A percentile compares a stretch with the other conserved stretches of the same genome.
These are phyloP conservation scores for Scutellaria baicalensis DNA, from an alignment of 257 asterid genomes.

Conservation along the genomic window DNA sequence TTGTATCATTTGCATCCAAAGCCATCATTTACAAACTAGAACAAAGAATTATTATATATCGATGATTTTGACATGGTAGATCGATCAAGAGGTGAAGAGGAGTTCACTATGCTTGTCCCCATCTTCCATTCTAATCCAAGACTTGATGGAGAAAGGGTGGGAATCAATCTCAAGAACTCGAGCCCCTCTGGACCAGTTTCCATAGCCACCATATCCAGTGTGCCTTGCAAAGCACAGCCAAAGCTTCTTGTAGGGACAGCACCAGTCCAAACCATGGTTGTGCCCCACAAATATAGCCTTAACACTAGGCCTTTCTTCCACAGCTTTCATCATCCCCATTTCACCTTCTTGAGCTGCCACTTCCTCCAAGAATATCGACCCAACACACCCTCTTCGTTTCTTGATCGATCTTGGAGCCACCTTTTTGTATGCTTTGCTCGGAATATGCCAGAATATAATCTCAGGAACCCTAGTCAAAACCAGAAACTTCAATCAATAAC, in stretches of 20 bases:
- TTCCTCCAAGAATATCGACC: conserved; percentile 69
- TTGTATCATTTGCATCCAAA: no score
- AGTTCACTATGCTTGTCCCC: conserved; percentile 55
- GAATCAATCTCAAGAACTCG: conserved; percentile 55
- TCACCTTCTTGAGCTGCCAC: conserved; percentile 85
- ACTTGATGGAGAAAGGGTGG: conserved; percentile 56
- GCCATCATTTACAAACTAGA: no score
- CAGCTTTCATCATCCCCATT: conserved; percentile 80
- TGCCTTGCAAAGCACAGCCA: conserved; percentile 94
- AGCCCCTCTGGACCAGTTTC: conserved; percentile 78
- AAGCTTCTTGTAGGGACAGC: conserved; percentile 68
- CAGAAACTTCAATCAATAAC: no score
- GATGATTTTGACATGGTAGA: no score
- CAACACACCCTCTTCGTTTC: conserved; percentile 36
- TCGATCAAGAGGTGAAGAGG: conserved; percentile 43
- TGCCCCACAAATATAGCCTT: conserved; percentile 92
- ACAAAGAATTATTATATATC: no score
- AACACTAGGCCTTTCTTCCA: conserved; percentile 58
- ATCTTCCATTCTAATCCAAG: conserved; percentile 93
- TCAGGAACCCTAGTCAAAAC: conserved; percentile 58
- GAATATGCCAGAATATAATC: conserved; percentile 89
- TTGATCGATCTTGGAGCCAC: conserved; percentile 36
- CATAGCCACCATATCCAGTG: conserved; percentile 96
- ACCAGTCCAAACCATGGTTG: conserved; percentile 97
- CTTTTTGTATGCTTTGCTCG: conserved; percentile 47